Percentiles rank a stretch among this genome's conserved stretches.
Evolutionary conservation across 2,329 filamentous ascomycete species (phyloP).

Genomic region (Sclerotinia borealis): DNA sequence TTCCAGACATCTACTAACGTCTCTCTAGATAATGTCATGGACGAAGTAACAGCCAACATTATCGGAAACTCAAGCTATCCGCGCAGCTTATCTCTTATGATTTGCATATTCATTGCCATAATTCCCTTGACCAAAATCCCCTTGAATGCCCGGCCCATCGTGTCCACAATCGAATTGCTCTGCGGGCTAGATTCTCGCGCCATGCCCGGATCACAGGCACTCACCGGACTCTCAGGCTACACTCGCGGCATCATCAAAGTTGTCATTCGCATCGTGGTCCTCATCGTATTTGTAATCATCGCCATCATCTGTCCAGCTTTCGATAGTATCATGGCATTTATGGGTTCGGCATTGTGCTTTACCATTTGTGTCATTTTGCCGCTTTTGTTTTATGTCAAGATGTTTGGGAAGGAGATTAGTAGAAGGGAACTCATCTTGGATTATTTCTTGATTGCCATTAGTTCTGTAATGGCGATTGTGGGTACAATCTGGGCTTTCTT

Average conservation of each 20-base stretch:
- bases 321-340: constrained; percentile 66
- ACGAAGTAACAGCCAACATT: constrained; percentile 89
- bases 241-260: constrained; percentile 54
- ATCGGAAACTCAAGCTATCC: constrained; percentile 71
- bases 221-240: constrained; percentile 49
- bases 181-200: constrained; percentile 51
- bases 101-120: constrained; percentile 82
- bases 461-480: constrained; percentile 61
- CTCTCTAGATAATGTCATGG: constrained; percentile 48
- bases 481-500: constrained; percentile 87
- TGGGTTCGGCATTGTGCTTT: constrained; percentile 87
- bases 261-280: constrained; percentile 57
- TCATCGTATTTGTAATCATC: constrained; percentile 69
- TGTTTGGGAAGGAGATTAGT: constrained; percentile 71
- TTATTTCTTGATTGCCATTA: constrained; percentile 64
- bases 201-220: constrained; percentile 40
- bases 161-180: constrained; percentile 77
- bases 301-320: constrained; percentile 64
- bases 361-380: constrained; percentile 92
- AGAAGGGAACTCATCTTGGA: constrained; percentile 57
- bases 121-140: constrained; percentile 96
- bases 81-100: constrained; percentile 62
- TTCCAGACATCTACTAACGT: neutral
- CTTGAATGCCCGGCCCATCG: constrained; percentile 79
- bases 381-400: constrained; percentile 80